These are phyloP conservation scores for Globisporangium paddicum DNA, from an alignment of 352 stramenopile species.

Conservation along the genomic window DNA sequence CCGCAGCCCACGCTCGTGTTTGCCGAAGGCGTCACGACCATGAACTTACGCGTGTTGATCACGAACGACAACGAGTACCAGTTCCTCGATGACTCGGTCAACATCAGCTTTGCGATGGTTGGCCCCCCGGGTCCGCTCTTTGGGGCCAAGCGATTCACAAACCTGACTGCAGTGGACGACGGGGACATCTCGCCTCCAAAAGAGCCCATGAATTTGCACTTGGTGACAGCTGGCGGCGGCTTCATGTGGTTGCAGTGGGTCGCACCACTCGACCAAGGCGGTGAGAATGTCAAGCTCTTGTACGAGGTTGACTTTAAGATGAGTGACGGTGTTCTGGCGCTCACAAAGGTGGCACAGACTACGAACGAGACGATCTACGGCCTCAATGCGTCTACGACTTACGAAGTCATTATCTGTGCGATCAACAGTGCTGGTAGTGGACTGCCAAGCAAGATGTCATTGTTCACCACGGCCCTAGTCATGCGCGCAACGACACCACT, in stretches of 20 bases:
- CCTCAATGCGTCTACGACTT: constrained; percentile 41
- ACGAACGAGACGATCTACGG: constrained; percentile 29
- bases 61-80: constrained; percentile 38
- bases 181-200: constrained; percentile 51
- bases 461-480: constrained; percentile 22
- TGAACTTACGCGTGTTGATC: constrained; percentile 25
- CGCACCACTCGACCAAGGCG: constrained; percentile 34
- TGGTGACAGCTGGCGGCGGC: constrained; percentile 29
- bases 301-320: constrained; percentile 26
- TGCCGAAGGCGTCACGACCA: constrained; percentile 16
- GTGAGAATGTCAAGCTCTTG: constrained; percentile 14
- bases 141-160: constrained; percentile 14
- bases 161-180: constrained; percentile 43
- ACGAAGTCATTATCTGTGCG: constrained; percentile 29
- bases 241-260: constrained; percentile 38
- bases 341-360: neutral
- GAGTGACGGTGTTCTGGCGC: constrained; percentile 8
- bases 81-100: constrained; percentile 30
- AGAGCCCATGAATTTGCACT: constrained; percentile 24
- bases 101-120: constrained; percentile 34
- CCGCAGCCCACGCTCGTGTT: constrained; percentile 27
- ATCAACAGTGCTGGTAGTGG: constrained; percentile 29
- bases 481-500: constrained; percentile 25
- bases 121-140: constrained; percentile 27
- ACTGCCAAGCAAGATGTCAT: constrained; percentile 9